A percentile compares a stretch with the other conserved stretches of the same genome.
Conservation (phyloP, 495 filamentous ascomycete species). For the Gamarada debralockiae region DNA sequence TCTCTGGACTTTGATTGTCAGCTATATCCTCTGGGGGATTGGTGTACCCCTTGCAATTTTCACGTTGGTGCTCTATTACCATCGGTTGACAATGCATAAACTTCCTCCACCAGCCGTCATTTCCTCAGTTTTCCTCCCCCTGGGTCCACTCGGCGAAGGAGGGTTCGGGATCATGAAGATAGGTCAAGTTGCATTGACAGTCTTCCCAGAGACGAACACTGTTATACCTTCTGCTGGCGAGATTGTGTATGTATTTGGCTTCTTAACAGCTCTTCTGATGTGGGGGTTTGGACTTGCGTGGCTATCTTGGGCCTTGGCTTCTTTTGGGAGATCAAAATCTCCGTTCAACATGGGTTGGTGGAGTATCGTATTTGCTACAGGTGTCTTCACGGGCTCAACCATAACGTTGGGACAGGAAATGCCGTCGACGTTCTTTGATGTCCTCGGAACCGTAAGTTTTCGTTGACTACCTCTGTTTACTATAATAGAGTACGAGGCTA, state of each 20-base stretch:
- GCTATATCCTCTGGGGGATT: conserved; percentile 56
- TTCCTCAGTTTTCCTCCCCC: conserved; percentile 54
- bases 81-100: conserved; percentile 52
- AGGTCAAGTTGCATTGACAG: conserved; percentile 41
- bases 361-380: conserved; percentile 58
- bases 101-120: conserved; percentile 55
- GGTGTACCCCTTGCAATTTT: conserved; percentile 50
- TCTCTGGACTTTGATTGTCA: conserved; percentile 51
- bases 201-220: conserved; percentile 47
- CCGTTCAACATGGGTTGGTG: conserved; percentile 68
- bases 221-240: conserved; percentile 39
- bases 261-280: conserved; percentile 47
- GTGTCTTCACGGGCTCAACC: conserved; percentile 48
- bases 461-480: not conserved
- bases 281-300: conserved; percentile 60
- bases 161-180: conserved; percentile 54
- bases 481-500: conserved; percentile 1
- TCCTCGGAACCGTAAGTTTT: conserved; percentile 45
- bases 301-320: conserved; percentile 52
- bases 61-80: conserved; percentile 55
- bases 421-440: conserved; percentile 46
- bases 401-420: conserved; percentile 44
- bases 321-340: conserved; percentile 12
- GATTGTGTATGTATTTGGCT: conserved; percentile 49
- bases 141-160: conserved; percentile 56